Conservation (phyloP, 805 yeast species). For the Sugiyamaella smithiae region DNA sequence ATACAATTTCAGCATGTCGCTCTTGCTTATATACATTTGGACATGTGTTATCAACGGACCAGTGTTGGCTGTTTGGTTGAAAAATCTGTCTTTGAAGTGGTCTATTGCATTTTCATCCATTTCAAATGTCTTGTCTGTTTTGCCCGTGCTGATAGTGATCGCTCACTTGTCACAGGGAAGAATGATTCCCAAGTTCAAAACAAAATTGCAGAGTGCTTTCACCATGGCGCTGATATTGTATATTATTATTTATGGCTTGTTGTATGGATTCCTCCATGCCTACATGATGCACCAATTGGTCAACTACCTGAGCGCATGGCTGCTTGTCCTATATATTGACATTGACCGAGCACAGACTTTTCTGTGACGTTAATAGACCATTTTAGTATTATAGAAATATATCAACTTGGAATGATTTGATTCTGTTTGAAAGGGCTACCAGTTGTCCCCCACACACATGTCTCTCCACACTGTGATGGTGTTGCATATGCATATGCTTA, state of each 20-base stretch:
- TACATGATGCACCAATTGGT: slow-evolving; percentile 79
- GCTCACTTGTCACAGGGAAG: slow-evolving; percentile 49
- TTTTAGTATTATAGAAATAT: too few species aligned
- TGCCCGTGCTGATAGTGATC: slow-evolving; percentile 19
- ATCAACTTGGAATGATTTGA: too few species aligned
- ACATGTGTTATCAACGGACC: slow-evolving; percentile 76
- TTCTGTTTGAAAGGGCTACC: too few species aligned
- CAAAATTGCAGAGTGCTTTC: slow-evolving; percentile 10
- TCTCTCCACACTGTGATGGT: too few species aligned
- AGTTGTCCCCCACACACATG: too few species aligned
- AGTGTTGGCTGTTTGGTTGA: slow-evolving; percentile 74
- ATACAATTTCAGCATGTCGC: slow-evolving; percentile 57
- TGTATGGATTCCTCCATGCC: slow-evolving; percentile 76
- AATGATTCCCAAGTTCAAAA: slow-evolving; percentile 42
- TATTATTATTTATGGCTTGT: slow-evolving; percentile 54
- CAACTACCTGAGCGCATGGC: slow-evolving; percentile 47
- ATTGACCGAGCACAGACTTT: too few species aligned
- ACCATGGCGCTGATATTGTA: slow-evolving; percentile 46
- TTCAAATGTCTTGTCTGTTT: slow-evolving; percentile 46
- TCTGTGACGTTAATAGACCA: too few species aligned
- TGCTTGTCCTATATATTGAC: slow-evolving; percentile 16
- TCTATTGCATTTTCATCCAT: slow-evolving; percentile 58
- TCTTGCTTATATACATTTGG: slow-evolving; percentile 69
- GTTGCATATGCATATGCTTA: slow-evolving; percentile 1
- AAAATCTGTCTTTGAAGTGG: slow-evolving; percentile 52